phyloP scores from a whole-genome alignment of 495 filamentous ascomycete genomes.

The Aspergillus sparsus region DNA sequence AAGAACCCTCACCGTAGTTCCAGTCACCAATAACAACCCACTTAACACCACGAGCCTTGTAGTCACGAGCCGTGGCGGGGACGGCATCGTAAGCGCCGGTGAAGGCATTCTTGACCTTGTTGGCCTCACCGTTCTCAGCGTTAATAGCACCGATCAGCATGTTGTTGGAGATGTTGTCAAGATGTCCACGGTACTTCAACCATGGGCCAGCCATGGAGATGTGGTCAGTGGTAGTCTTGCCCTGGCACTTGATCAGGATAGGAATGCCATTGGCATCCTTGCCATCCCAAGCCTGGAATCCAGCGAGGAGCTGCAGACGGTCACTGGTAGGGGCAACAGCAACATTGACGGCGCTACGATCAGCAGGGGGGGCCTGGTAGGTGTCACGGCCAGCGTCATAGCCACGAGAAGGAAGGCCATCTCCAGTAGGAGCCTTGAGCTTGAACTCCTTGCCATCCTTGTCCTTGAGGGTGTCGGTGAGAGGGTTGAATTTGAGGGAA shows the following conservation, averaged over 20 bases:
- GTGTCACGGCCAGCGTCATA: conserved; percentile 95
- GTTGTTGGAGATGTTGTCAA: conserved; percentile 99
- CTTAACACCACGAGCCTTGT: conserved; percentile 92
- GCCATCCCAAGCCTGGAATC: conserved; percentile 89
- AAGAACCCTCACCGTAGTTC: conserved; percentile 99
- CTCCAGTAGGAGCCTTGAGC: conserved; percentile 76
- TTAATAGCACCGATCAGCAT: conserved; percentile 99
- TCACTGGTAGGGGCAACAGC: conserved; percentile 87
- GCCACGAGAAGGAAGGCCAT: conserved; percentile 75
- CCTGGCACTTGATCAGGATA: conserved; percentile 95
- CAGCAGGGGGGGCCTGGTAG: conserved; percentile 91
- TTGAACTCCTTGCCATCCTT: conserved; percentile 97
- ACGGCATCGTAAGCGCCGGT: conserved; percentile 84
- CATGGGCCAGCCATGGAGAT: conserved; percentile 98
- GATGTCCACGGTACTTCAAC: conserved; percentile 99
- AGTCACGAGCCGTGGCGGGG: conserved; percentile 93
- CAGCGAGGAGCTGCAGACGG: conserved; percentile 87
- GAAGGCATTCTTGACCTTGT: conserved; percentile 93
- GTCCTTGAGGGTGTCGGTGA: conserved; percentile 91
- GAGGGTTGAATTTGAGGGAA: conserved; percentile 91
- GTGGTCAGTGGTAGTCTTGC: conserved; percentile 99
- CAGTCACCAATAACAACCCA: conserved; percentile 99
- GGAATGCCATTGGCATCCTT: conserved; percentile 88
- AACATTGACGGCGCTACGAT: conserved; percentile 71
- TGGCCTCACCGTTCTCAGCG: conserved; percentile 91